A percentile compares a stretch with the other conserved stretches of the same genome.
Conservation (phyloP, 768 basidiomycete species). For the Leccinum imitatum region DNA sequence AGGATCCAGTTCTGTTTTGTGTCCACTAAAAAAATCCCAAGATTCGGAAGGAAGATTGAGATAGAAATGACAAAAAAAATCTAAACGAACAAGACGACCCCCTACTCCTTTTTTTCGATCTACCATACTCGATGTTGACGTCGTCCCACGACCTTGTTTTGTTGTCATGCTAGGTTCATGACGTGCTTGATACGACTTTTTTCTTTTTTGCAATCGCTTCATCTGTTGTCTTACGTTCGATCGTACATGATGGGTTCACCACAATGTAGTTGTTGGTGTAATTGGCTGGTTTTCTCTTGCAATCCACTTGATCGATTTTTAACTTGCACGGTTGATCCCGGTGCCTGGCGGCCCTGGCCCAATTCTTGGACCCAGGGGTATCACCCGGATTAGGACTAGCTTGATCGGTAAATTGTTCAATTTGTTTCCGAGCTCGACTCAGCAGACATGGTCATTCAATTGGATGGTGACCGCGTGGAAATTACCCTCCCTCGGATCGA, state of each 20-base stretch:
- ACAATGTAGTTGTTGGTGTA: slow-evolving; percentile 25
- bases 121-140: slow-evolving; percentile 1
- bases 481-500: too few relatives aligned
- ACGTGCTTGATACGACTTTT: slow-evolving; percentile 15
- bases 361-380: too few relatives aligned
- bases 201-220: slow-evolving; percentile 7
- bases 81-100: neutral
- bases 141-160: neutral
- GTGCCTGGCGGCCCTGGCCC: too few relatives aligned
- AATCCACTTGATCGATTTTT: slow-evolving; percentile 7
- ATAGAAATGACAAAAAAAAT: neutral
- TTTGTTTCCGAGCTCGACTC: too few relatives aligned
- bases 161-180: slow-evolving; percentile 29
- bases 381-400: too few relatives aligned
- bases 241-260: slow-evolving; percentile 10
- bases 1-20: slow-evolving; percentile 1
- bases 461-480: too few relatives aligned
- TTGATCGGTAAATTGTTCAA: too few relatives aligned
- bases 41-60: neutral
- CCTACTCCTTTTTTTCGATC: neutral
- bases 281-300: slow-evolving; percentile 12
- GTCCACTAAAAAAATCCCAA: neutral
- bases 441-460: too few relatives aligned
- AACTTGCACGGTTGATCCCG: neutral
- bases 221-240: neutral